phyloP scores from a whole-genome alignment of 2,329 filamentous ascomycete genomes.

The Aschersonia sp. region DNA sequence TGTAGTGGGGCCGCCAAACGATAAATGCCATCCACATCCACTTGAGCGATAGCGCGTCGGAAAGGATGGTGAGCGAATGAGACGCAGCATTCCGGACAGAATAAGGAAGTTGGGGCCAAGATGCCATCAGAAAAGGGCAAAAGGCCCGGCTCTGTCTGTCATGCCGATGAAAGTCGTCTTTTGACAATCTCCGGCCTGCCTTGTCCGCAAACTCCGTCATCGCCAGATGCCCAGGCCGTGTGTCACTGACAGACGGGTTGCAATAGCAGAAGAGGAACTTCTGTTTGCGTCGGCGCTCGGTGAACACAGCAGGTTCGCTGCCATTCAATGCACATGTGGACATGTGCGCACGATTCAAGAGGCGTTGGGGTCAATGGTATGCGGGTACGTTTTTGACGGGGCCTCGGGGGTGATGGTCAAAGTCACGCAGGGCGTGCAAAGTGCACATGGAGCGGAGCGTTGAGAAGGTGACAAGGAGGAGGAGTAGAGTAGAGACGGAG shows the following conservation, averaged over 20 bases:
- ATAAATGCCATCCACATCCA: neutral
- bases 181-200: neutral
- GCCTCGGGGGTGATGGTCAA: neutral
- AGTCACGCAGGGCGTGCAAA: no score
- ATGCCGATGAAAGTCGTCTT: no score
- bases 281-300: neutral
- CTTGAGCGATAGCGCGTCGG: neutral
- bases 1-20: no score
- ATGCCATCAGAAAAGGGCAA: neutral
- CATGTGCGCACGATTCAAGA: neutral
- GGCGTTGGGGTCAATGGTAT: neutral
- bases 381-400: neutral
- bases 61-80: neutral
- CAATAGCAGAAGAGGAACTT: neutral
- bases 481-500: no score
- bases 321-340: neutral
- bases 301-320: neutral
- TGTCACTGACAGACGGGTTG: neutral
- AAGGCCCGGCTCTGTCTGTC: neutral
- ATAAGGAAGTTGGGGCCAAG: neutral
- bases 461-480: no score
- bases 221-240: neutral
- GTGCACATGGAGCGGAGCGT: no score
- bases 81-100: neutral
- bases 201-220: neutral